Evolutionary conservation across 2,329 filamentous ascomycete species (phyloP), one percentile per base, ranked within the genome.

Genomic region (Penicillium crustosum): DNA sequence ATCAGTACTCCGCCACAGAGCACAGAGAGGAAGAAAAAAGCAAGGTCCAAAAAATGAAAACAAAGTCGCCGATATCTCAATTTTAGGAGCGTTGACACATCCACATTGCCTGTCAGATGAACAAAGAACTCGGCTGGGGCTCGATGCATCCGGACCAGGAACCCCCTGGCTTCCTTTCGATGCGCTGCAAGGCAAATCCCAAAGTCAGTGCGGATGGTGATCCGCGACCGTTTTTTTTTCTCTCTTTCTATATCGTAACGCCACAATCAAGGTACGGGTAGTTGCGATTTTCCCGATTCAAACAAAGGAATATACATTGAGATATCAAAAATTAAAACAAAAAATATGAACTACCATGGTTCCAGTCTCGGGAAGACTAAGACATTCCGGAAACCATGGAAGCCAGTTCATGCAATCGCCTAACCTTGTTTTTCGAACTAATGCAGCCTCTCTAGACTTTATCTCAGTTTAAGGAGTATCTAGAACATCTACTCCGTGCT

Each of bases 351-450:
- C 13, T 43, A 15, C 39, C 39, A 49, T 25, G 15, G 38, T 43
- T 27, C 49, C 53, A 54, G 33, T 50, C 42, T 45, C 50, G 48
- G 48, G 47, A 52, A 33, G n/a, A 17, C 51, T 57, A 55, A 49
- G 50, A 58, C 36, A 52, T 58, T 55, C 55, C 51, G 51, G 51
- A 58, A 58, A 27, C 31, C 35, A 59, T 56, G 47, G 60, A 63
- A 60, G 55, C 45, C 59, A 54, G 68, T 67, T 67, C 65, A 66
- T 66, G 65, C 64, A 66, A 56, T 59, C 39, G 51, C 55, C 53
- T 55, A 67, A 64, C 63, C 61, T 64, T 64, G 64, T 66, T 66
- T 55, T 53, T 39, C 8, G 57, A 52, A 63, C 66, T 68, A 68
- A 68, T 68, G 66, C 66, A 67, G 63, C 63, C 62, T 57, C 44